Evolutionary conservation across 305 asterid genomes (phyloP).

Genomic region (Striga hermonthica): DNA sequence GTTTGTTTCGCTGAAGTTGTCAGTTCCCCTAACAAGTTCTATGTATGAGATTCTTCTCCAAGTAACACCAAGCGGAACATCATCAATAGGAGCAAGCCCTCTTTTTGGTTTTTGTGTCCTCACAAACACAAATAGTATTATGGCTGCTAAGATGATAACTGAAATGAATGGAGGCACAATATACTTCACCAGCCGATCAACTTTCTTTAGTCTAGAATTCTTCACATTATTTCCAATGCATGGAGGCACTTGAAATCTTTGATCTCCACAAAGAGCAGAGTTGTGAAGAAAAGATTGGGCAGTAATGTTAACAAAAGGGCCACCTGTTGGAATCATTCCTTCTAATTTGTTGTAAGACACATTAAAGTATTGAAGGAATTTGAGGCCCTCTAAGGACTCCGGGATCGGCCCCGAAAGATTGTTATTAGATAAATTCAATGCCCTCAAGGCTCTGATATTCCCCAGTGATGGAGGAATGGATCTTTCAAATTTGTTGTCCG

Average conservation of each 20-base stretch:
- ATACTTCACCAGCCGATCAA: background rate
- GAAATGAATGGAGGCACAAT: background rate
- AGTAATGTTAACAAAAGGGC: background rate
- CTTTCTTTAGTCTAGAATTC: too few relatives aligned
- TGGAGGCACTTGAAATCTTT: background rate
- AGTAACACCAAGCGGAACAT: background rate
- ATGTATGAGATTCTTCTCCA: too few relatives aligned
- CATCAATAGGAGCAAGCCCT: background rate
- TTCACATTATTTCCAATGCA: background rate
- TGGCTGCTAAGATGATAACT: background rate
- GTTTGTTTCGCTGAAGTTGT: too few relatives aligned
- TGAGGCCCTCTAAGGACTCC: conserved; percentile 27
- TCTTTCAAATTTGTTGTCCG: conserved; percentile 11
- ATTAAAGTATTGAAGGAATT: background rate
- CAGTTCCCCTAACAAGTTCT: too few relatives aligned
- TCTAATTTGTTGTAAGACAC: conserved; percentile 25
- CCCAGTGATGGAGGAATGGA: conserved; percentile 20
- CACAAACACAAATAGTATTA: background rate
- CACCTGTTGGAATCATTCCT: conserved; percentile 26
- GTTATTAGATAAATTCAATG: conserved; percentile 21
- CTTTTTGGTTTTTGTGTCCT: background rate
- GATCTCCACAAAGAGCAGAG: background rate
- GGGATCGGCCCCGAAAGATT: conserved; percentile 24
- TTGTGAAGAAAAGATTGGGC: background rate
- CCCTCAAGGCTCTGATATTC: background rate